These are phyloP conservation scores for Trypanosomatidae sp. DNA, from an alignment of 208 protist genomes.

Conservation along the genomic window DNA sequence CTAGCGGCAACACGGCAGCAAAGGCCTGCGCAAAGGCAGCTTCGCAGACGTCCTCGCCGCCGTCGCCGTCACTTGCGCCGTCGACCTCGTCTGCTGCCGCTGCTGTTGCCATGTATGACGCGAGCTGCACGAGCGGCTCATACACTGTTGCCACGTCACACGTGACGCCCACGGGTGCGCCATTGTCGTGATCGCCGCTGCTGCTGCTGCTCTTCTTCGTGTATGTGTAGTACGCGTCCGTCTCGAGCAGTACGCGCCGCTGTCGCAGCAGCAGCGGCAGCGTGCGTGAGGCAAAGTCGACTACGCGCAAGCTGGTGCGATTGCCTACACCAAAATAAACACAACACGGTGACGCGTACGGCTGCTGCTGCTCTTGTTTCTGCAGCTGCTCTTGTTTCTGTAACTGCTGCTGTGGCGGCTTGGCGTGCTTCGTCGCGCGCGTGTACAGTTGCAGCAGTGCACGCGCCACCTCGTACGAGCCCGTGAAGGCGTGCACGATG, in stretches of 20 bases:
- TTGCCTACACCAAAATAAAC: constrained; percentile 59
- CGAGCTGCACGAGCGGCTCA: too few species aligned
- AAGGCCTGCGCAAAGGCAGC: too few species aligned
- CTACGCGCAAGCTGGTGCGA: constrained; percentile 36
- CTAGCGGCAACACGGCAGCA: too few species aligned
- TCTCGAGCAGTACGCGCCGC: constrained; percentile 38
- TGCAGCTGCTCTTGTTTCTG: too few species aligned
- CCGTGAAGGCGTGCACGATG: constrained; percentile 75
- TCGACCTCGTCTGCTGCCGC: too few species aligned
- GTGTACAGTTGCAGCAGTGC: constrained; percentile 35
- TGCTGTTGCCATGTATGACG: too few species aligned
- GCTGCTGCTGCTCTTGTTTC: not conserved
- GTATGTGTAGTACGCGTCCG: constrained; percentile 29
- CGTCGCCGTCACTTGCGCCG: too few species aligned
- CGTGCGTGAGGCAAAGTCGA: constrained; percentile 22
- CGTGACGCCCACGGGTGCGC: too few species aligned
- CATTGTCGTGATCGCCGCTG: too few species aligned
- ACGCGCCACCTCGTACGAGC: constrained; percentile 42
- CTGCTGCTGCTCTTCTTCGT: not conserved
- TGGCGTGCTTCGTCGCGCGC: not conserved
- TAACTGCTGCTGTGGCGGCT: too few species aligned
- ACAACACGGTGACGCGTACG: constrained; percentile 2
- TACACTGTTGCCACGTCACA: too few species aligned
- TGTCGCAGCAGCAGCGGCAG: constrained; percentile 30
- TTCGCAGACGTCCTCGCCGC: too few species aligned